Evolutionary conservation across 2,329 filamentous ascomycete genomes (phyloP), one percentile per base, ranked within the genome.

Genomic region (Albifimbria verrucaria): DNA sequence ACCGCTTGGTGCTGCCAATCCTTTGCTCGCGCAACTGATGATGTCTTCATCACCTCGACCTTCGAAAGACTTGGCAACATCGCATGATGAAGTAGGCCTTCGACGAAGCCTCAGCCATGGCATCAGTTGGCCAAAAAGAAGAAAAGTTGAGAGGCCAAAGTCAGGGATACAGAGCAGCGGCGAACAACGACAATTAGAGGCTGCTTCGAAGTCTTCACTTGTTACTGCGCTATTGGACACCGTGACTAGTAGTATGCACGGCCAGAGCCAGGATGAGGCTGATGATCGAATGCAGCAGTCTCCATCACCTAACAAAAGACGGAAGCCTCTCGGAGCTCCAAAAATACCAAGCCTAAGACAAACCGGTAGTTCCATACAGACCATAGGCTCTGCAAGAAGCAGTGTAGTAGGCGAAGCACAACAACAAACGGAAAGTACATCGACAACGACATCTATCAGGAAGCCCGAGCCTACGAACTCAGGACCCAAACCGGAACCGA

Each of bases 41-140:
- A 77, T 86, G 2, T 89, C 87, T 0, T 90, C 86, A 4, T 90
- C 88, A 3, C 87, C 87, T 49, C 84, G 85, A 26, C 80, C 83
- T 1, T 72, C 68, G 2, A 83, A 72, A 54, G 68, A 70, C 50
- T 67, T 68, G 2, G 66, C 64, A 42, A 51, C 72, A 71, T 57
- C 73, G 72, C 46, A 77, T 72, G 55, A 74, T 71, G 54, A 76
- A 15, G 57, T 57, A 3, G 65, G 75, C 4, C 68, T 90, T 42
- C 79, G 86, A 60, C 80, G 87, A 58, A 80, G 87, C 2, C 79
- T 86, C 54, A 91, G 87, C 65, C 89, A 85, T 64, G 87, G 86
- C 18, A 76, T 81, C 22, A 81, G 88, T 59, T 89, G 87, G 80
- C 86, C 87, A 2, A 92, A 92, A 68, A 78, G 86, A 57, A 79